Evolutionary conservation across 164 flowering plant species (phyloP).

Genomic region (Nymphaea thermarum): DNA sequence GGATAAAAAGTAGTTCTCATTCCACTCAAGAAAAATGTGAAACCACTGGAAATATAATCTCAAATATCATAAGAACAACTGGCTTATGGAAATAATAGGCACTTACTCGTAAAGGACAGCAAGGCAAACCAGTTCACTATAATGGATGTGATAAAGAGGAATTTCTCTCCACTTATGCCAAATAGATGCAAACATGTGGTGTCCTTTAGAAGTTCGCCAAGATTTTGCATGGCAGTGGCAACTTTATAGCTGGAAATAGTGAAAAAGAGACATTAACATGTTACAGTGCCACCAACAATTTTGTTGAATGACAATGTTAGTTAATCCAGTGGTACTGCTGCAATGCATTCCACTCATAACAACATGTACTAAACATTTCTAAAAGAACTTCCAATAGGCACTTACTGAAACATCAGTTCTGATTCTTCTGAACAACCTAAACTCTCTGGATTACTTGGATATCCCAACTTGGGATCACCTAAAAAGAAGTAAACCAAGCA

Average conservation of each 20-base stretch:
- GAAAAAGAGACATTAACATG: not conserved
- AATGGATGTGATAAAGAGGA: constrained; percentile 59
- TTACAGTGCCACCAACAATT: not conserved
- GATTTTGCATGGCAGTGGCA: constrained; percentile 94
- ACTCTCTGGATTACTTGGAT: no score
- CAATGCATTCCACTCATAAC: not conserved
- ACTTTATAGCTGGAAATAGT: constrained; percentile 52
- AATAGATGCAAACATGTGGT: constrained; percentile 66
- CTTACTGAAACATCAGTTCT: no score
- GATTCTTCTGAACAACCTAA: no score
- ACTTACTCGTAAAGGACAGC: constrained; percentile 91
- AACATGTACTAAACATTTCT: no score
- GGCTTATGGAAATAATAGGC: not conserved
- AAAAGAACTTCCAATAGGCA: no score
- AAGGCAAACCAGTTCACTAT: constrained; percentile 87
- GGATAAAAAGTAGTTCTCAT: no score
- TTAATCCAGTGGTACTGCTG: not conserved
- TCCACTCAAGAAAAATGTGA: no score
- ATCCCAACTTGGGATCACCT: no score
- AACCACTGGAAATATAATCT: no score
- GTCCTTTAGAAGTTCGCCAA: constrained; percentile 74
- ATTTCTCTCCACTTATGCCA: constrained; percentile 93
- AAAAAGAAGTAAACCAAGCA: no score
- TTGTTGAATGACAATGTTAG: not conserved
- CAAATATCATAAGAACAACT: no score